Percentiles rank a stretch among this genome's conserved stretches.
These are phyloP conservation scores for Fonsecaea erecta DNA, from an alignment of 2,329 filamentous ascomycete species.

Conservation along the genomic window DNA sequence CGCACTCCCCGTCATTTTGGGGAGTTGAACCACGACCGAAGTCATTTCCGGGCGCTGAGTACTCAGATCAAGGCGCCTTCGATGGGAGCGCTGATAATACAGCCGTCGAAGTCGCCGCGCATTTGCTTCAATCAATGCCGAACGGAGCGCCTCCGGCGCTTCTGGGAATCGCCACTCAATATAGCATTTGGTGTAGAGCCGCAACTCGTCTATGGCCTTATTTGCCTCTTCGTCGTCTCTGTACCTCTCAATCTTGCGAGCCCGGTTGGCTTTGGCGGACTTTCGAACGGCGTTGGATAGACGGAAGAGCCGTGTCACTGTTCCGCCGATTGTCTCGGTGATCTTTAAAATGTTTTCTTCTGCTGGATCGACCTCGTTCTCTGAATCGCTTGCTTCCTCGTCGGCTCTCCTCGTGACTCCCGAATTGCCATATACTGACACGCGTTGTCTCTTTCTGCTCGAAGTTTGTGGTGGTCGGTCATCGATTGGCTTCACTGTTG, in stretches of 20 bases:
- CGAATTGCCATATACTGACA: constrained; percentile 26
- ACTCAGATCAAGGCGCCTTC: constrained; percentile 5
- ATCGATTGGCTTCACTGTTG: constrained; percentile 38
- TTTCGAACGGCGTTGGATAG: constrained; percentile 40
- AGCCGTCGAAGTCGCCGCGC: constrained; percentile 6
- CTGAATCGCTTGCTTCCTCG: constrained; percentile 33
- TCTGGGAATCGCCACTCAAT: constrained; percentile 39
- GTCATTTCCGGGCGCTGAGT: constrained; percentile 6
- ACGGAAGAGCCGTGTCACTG: constrained; percentile 40
- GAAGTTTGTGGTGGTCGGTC: constrained; percentile 30
- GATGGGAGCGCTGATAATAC: constrained; percentile 9
- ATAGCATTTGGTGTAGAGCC: constrained; percentile 41
- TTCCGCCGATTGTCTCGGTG: constrained; percentile 38
- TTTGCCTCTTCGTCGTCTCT: constrained; percentile 40
- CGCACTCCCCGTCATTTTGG: neutral
- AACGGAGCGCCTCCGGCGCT: constrained; percentile 38
- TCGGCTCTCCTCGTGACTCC: constrained; percentile 32
- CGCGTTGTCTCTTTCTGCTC: constrained; percentile 38
- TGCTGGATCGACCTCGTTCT: constrained; percentile 31
- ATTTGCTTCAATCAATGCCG: constrained; percentile 10
- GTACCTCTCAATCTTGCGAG: constrained; percentile 37
- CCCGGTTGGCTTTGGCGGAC: constrained; percentile 38
- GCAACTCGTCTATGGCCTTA: constrained; percentile 38
- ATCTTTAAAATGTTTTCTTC: constrained; percentile 37
- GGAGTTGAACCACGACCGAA: neutral